Conservation (phyloP, 176 grass and related monocot genomes). For the Pontederia crassipes region DNA sequence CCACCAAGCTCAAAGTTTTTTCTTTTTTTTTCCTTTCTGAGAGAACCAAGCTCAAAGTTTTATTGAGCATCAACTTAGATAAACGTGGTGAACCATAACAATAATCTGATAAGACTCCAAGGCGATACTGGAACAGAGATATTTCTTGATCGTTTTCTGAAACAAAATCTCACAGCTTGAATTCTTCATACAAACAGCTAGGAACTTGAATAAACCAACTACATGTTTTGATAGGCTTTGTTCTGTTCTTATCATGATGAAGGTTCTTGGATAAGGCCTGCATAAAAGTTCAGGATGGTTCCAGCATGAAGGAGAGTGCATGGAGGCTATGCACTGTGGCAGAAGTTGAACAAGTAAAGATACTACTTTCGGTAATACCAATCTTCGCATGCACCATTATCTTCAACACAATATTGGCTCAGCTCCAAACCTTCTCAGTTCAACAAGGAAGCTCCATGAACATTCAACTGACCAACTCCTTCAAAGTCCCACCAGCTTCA, state of each 20-base stretch:
- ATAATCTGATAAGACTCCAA: no score
- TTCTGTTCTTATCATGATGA: background rate
- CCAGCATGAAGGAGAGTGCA: conserved; percentile 9
- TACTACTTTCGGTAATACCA: conserved; percentile 7
- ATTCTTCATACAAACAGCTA: no score
- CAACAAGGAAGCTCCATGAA: conserved; percentile 18
- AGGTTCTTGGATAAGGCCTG: conserved; percentile 21
- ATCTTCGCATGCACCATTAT: conserved; percentile 17
- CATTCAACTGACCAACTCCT: background rate
- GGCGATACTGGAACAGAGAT: no score
- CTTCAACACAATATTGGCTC: conserved; percentile 17
- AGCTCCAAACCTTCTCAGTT: conserved; percentile 20
- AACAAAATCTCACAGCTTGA: no score
- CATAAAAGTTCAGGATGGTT: conserved; percentile 10
- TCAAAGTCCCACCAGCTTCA: conserved; percentile 6
- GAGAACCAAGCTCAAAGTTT: background rate
- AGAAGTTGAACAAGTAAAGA: conserved; percentile 18
- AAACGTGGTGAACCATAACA: no score
- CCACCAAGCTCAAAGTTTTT: background rate
- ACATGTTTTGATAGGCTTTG: no score
- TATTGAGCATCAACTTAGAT: background rate
- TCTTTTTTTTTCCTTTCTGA: no score
- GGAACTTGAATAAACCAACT: no score
- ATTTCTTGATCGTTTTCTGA: no score
- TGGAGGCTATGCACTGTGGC: conserved; percentile 6